phyloP scores from a whole-genome alignment of 2,329 filamentous ascomycete species.

The Talaromyces sp. region DNA sequence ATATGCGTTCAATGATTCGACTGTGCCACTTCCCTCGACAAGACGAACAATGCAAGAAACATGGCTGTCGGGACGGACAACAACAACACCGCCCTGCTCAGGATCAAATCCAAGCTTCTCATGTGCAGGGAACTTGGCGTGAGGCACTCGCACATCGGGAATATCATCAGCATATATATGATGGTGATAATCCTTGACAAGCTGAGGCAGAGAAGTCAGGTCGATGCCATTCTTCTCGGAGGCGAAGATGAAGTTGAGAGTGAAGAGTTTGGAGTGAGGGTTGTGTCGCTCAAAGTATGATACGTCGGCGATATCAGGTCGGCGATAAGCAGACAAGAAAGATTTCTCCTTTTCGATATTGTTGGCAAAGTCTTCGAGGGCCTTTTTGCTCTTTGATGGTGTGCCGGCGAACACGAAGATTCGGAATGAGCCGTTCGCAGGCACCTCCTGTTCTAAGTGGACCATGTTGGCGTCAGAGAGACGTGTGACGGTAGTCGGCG shows the following conservation, averaged over 20 bases:
- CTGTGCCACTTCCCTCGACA: conserved; percentile 70
- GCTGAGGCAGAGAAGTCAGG: conserved; percentile 64
- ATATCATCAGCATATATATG: conserved; percentile 84
- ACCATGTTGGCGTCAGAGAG: conserved; percentile 86
- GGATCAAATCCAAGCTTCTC: conserved; percentile 77
- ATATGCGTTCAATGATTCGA: conserved; percentile 76
- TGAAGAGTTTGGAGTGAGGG: conserved; percentile 78
- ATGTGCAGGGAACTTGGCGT: conserved; percentile 70
- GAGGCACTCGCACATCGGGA: conserved; percentile 63
- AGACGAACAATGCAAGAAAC: conserved; percentile 70
- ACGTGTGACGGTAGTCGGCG: conserved; percentile 74
- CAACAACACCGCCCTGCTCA: conserved; percentile 69
- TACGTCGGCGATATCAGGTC: conserved; percentile 57
- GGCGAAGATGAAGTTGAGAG: conserved; percentile 70
- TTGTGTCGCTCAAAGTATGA: conserved; percentile 77
- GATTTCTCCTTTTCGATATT: conserved; percentile 61
- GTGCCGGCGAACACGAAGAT: conserved; percentile 80
- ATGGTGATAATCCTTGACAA: conserved; percentile 70
- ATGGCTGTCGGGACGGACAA: conserved; percentile 83
- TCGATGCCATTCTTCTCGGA: conserved; percentile 64
- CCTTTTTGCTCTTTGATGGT: conserved; percentile 53
- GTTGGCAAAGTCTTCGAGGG: conserved; percentile 64
- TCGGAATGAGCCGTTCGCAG: conserved; percentile 80
- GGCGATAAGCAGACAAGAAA: conserved; percentile 65
- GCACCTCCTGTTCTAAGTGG: conserved; percentile 83